Conservation (phyloP, 352 stramenopile genomes). For the Pythium apleroticum region DNA sequence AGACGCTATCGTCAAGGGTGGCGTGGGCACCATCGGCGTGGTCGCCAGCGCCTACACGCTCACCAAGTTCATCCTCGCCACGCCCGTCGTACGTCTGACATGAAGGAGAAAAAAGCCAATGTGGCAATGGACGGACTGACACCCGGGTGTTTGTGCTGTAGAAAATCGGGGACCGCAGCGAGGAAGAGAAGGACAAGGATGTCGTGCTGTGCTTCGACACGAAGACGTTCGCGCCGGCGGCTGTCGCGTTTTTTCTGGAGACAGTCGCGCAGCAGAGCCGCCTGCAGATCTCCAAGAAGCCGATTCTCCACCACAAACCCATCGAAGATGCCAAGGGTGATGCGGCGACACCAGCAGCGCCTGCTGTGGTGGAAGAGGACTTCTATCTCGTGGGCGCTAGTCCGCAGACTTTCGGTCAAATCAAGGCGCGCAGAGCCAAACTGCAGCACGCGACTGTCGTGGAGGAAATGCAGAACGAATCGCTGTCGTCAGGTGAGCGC, state of each 20-base stretch:
- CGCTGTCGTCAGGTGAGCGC: conserved; percentile 67
- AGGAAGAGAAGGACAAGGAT: conserved; percentile 64
- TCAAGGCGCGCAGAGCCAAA: conserved; percentile 62
- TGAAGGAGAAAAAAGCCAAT: too few relatives aligned
- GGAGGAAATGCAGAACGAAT: conserved; percentile 40
- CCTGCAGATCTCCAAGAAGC: conserved; percentile 50
- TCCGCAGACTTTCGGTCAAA: conserved; percentile 47
- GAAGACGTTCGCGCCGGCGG: conserved; percentile 46
- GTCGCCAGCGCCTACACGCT: conserved; percentile 73
- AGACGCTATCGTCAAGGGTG: conserved; percentile 68
- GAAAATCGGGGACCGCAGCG: conserved; percentile 53
- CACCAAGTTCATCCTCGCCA: conserved; percentile 79
- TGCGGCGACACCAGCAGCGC: neutral
- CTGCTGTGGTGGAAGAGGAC: conserved; percentile 24
- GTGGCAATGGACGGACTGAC: too few relatives aligned
- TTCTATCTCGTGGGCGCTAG: conserved; percentile 62
- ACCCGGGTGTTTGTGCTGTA: conserved; percentile 22
- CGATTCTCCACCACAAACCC: conserved; percentile 34
- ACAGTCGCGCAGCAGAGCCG: conserved; percentile 66
- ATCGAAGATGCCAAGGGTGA: neutral
- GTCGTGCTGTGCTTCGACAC: conserved; percentile 73
- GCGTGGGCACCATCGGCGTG: conserved; percentile 67
- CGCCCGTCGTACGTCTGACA: conserved; percentile 50
- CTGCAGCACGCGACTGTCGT: conserved; percentile 42
- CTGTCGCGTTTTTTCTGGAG: conserved; percentile 68